Base-by-base conservation (phyloP, 139 green algal genomes). In the Trebouxia sp. region DNA sequence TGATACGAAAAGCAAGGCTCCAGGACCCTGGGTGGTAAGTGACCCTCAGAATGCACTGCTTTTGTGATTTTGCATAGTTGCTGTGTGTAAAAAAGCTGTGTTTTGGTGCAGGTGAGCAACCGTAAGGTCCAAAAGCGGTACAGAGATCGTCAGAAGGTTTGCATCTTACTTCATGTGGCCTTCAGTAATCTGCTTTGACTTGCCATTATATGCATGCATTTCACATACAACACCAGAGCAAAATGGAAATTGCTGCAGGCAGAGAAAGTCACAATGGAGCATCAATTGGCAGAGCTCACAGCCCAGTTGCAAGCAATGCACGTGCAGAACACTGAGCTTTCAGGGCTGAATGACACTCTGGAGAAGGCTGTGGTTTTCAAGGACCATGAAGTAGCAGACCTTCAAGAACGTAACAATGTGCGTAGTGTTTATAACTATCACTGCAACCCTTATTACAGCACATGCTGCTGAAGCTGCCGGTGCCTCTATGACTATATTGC, bases 391-490 rank as follows among this genome's bases (percentile, higher is more conserved):
- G 62, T 72, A 45, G 32, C 62, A 26, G 12, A 72, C 20, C 32
- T 72, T 14, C 62, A 72, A 72, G 35, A 72, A 35, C 37, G 62
- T 35, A 72, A 45, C 15, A 32, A 72, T 45, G 62, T 72, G 62
- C 11, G 62, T n/a, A n/a, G n/a, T n/a, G n/a, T n/a, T n/a, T n/a
- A n/a, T n/a, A n/a, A n/a, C n/a, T n/a, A n/a, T n/a, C n/a, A n/a
- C n/a, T n/a, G n/a, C n/a, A n/a, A n/a, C n/a, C n/a, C n/a, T n/a
- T n/a, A n/a, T n/a, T n/a, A n/a, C n/a, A n/a, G n/a, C n/a, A n/a
- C n/a, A n/a, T n/a, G n/a, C n/a, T n/a, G n/a, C n/a, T n/a, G n/a
- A n/a, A n/a, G n/a, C n/a, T n/a, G n/a, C n/a, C n/a, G n/a, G n/a
- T n/a, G n/a, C n/a, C n/a, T n/a, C n/a, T n/a, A n/a, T n/a, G n/a